Base-by-base conservation (phyloP, 179 eudicot genomes). In the Beta lomatogona region DNA sequence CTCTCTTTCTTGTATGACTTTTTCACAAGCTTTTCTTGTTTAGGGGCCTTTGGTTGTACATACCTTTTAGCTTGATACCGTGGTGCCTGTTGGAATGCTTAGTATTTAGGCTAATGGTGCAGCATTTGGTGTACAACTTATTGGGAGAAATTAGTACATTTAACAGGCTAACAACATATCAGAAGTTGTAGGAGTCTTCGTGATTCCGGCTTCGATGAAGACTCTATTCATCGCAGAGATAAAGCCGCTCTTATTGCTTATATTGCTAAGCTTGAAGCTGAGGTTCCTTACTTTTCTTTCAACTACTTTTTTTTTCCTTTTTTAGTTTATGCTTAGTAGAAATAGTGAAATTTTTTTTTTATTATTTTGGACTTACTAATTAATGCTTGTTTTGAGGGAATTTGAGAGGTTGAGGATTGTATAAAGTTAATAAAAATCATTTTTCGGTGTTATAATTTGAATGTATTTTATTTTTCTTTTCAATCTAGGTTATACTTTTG, bases 181-280 rank as follows among this genome's bases (percentile, higher is more conserved):
- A n/a, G n/a, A n/a, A n/a, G n/a, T n/a, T 95, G 95, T 97, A 92
- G 81, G 46, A 89, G 94, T n/a, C 91, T 94, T 44, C 85, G 86
- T 46, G 97, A 96, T 48, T 89, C 97, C 6, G 98, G 99, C 0
- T 93, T 94, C 55, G 94, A 94, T 73, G 96, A 95, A 79, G 96
- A 94, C 59, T 91, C 97, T 0, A 89, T 95, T 85, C 92, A 91
- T 31, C 91, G 96, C 19, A 87, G 98, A 61, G 99, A 95, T 85
- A 95, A 95, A 73, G 92, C 98, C 46, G 89, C 99, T 58, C 97
- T 95, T n/a, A 90, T 94, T 28, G 95, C 97, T 22, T 92, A 94
- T 80, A 94, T 95, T 60, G 91, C 98, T 54, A 94, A 91, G 59
- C 98, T 95, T 63, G 99, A 95, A 90, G 86, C 91, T 75, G 95